Evolutionary conservation across 495 filamentous ascomycete species (phyloP).

Genomic region (Penicillium paradoxum): DNA sequence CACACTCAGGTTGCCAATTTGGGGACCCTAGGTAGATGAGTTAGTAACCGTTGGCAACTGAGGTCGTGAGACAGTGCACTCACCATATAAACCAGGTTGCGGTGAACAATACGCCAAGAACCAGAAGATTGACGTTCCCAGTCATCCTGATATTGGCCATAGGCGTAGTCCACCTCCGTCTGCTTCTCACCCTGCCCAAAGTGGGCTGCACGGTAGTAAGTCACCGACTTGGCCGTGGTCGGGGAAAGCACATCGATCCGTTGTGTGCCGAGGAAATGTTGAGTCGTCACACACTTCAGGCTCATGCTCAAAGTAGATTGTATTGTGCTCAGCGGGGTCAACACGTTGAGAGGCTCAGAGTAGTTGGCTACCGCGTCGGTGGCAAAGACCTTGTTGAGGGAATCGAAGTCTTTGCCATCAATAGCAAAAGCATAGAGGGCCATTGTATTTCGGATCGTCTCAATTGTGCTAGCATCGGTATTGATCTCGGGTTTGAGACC

Average conservation of each 20-base stretch:
- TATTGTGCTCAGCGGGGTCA: slow-evolving; percentile 13
- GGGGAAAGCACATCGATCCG: slow-evolving; percentile 18
- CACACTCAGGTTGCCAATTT: background rate
- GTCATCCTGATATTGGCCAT: slow-evolving; percentile 32
- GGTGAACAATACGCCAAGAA: slow-evolving; percentile 19
- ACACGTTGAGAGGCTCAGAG: slow-evolving; percentile 20
- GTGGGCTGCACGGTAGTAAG: slow-evolving; percentile 27
- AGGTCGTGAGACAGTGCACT: background rate
- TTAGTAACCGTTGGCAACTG: background rate
- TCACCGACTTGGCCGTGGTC: slow-evolving; percentile 15
- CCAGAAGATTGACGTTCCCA: slow-evolving; percentile 14
- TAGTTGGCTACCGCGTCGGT: slow-evolving; percentile 29
- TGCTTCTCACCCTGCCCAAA: slow-evolving; percentile 22
- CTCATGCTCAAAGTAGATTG: slow-evolving; percentile 6
- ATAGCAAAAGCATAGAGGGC: slow-evolving; percentile 29
- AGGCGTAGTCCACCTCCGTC: slow-evolving; percentile 23
- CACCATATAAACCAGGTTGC: slow-evolving; percentile 36
- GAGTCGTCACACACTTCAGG: slow-evolving; percentile 21
- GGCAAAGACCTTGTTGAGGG: slow-evolving; percentile 28
- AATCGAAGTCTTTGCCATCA: slow-evolving; percentile 31
- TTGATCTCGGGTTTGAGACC: background rate
- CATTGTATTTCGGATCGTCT: slow-evolving; percentile 28
- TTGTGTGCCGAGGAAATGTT: slow-evolving; percentile 26
- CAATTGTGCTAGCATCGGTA: slow-evolving; percentile 23
- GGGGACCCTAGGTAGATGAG: background rate